Conservation (phyloP, 2,329 filamentous ascomycete species). For the Cryphonectria nitschkei region DNA sequence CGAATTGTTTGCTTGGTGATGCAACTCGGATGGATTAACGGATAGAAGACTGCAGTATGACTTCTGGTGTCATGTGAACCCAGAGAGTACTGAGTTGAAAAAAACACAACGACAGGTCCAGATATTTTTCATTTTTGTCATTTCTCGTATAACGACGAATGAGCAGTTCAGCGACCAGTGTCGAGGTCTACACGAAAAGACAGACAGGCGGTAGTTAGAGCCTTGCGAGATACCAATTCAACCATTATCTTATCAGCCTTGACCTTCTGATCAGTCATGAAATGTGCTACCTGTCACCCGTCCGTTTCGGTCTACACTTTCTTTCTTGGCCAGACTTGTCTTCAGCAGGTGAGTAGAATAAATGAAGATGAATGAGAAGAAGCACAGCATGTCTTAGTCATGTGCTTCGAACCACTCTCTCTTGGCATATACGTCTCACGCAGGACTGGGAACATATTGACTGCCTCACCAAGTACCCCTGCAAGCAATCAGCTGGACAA, state of each 20-base stretch:
- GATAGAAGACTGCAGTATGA: background rate
- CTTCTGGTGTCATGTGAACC: background rate
- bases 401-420: background rate
- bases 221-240: conserved; percentile 11
- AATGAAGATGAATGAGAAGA: background rate
- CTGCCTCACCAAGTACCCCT: background rate
- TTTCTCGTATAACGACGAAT: background rate
- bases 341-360: background rate
- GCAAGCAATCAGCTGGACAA: background rate
- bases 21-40: background rate
- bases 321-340: background rate
- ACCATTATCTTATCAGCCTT: background rate
- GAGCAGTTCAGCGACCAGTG: background rate
- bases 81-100: background rate
- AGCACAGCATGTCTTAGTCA: background rate
- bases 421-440: background rate
- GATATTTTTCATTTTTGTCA: background rate
- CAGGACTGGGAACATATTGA: background rate
- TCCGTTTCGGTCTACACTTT: background rate
- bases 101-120: background rate
- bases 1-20: background rate
- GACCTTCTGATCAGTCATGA: background rate
- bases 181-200: background rate
- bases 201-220: conserved; percentile 13
- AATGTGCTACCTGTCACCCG: background rate